These are phyloP conservation scores for Clavispora phyllophila DNA, from an alignment of 805 yeast species.

Conservation along the genomic window DNA sequence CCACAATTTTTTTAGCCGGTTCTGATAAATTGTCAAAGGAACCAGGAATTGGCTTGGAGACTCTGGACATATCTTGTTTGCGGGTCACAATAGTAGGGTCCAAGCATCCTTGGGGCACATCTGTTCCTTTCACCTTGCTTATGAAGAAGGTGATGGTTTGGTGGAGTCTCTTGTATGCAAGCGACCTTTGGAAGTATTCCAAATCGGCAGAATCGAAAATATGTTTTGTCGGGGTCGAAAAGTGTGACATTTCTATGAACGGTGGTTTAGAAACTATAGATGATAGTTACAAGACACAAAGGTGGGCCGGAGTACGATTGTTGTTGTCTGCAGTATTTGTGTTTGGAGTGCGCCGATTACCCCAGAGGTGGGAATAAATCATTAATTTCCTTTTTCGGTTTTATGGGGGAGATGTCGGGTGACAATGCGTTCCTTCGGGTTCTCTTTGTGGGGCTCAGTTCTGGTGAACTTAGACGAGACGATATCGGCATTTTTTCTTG, in stretches of 20 bases:
- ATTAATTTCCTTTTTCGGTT: constrained; percentile 2
- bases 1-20: not conserved
- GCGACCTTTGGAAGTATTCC: constrained; percentile 7
- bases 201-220: constrained; percentile 9
- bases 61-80: not conserved
- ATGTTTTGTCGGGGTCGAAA: constrained; percentile 5
- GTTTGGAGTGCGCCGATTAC: not conserved
- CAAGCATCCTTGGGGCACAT: constrained; percentile 34
- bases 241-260: not conserved
- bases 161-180: constrained; percentile 12
- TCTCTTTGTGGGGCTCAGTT: constrained; percentile 14
- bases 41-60: not conserved
- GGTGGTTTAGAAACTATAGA: not conserved
- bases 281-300: not conserved
- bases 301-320: not conserved
- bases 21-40: not conserved
- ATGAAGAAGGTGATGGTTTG: constrained; percentile 14
- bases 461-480: constrained; percentile 5
- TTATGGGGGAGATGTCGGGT: constrained; percentile 11
- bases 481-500: not conserved
- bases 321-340: not conserved
- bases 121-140: constrained; percentile 24
- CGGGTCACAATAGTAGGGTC: constrained; percentile 18
- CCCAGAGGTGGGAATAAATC: not conserved
- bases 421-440: constrained; percentile 5